phyloP scores from a whole-genome alignment of 768 basidiomycete species.

The Royoungia palumana region DNA sequence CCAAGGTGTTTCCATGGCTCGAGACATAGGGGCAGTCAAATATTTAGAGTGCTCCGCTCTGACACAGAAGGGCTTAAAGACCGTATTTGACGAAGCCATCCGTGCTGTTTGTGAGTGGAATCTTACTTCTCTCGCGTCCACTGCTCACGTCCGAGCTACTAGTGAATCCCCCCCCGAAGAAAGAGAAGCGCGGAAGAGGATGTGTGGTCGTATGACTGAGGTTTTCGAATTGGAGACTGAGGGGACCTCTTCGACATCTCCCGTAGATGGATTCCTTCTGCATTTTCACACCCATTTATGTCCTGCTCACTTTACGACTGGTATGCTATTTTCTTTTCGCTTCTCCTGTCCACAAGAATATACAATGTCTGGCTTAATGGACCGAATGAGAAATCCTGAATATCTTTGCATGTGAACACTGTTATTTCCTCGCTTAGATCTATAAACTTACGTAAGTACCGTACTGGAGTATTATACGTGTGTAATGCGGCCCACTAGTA shows the following conservation, averaged over 20 bases:
- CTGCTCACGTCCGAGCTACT: slow-evolving; percentile 8
- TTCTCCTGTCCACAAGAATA: slow-evolving; percentile 32
- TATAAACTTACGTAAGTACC: no score
- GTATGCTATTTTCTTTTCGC: slow-evolving; percentile 41
- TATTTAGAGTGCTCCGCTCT: slow-evolving; percentile 95
- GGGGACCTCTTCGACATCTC: slow-evolving; percentile 19
- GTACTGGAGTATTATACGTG: no score
- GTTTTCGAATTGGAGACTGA: slow-evolving; percentile 17
- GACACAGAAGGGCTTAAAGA: slow-evolving; percentile 98
- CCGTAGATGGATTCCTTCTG: slow-evolving; percentile 34
- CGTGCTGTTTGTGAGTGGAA: slow-evolving; percentile 84
- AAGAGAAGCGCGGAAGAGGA: slow-evolving; percentile 41
- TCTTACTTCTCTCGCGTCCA: neutral
- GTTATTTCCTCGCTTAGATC: no score
- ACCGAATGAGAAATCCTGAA: neutral
- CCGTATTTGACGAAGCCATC: slow-evolving; percentile 98
- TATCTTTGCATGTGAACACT: no score
- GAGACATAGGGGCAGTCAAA: slow-evolving; percentile 94
- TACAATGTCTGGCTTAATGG: slow-evolving; percentile 35
- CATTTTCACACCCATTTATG: slow-evolving; percentile 68
- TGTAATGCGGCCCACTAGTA: no score
- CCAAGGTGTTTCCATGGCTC: slow-evolving; percentile 86
- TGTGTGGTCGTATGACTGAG: slow-evolving; percentile 72
- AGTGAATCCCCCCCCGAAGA: slow-evolving; percentile 80
- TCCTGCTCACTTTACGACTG: slow-evolving; percentile 64